Conservation (phyloP, 495 filamentous ascomycete species). For the Eremomyces bilateralis region DNA sequence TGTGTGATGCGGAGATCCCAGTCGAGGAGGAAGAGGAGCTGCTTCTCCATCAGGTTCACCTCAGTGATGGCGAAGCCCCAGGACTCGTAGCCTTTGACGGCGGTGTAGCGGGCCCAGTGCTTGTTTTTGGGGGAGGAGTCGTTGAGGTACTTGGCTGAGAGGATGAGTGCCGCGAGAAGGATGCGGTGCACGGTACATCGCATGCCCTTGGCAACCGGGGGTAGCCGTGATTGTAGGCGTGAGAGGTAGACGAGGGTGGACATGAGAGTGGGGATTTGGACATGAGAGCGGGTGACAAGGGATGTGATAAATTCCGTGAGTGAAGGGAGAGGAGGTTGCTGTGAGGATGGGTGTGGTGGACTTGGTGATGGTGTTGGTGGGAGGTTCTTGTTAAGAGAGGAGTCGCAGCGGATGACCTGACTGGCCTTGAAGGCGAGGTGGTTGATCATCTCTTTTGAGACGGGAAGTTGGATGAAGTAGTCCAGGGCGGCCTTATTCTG, state of each 20-base stretch:
- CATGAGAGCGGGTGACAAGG: constrained; percentile 76
- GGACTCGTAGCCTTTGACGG: constrained; percentile 46
- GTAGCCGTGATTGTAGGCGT: constrained; percentile 60
- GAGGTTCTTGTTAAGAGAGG: constrained; percentile 25
- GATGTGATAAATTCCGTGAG: constrained; percentile 80
- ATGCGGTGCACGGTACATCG: constrained; percentile 88
- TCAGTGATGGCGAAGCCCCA: constrained; percentile 89
- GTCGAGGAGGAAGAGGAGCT: constrained; percentile 78
- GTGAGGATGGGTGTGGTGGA: constrained; percentile 24
- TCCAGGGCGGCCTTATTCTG: constrained; percentile 71
- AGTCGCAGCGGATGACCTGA: constrained; percentile 81
- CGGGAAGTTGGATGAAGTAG: constrained; percentile 64
- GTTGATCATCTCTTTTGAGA: constrained; percentile 63
- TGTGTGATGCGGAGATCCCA: constrained; percentile 76
- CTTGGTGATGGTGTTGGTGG: constrained; percentile 34
- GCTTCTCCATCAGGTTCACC: constrained; percentile 97
- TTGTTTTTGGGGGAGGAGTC: constrained; percentile 98
- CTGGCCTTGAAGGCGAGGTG: constrained; percentile 67
- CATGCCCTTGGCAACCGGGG: constrained; percentile 89
- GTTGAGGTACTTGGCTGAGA: constrained; percentile 61
- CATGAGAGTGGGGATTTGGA: constrained; percentile 95
- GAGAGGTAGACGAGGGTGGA: constrained; percentile 81
- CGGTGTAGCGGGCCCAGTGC: constrained; percentile 90
- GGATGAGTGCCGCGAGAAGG: constrained; percentile 59
- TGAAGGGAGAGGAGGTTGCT: constrained; percentile 40